Conservation (phyloP, 2,329 filamentous ascomycete genomes). For the Exophiala sp. region DNA sequence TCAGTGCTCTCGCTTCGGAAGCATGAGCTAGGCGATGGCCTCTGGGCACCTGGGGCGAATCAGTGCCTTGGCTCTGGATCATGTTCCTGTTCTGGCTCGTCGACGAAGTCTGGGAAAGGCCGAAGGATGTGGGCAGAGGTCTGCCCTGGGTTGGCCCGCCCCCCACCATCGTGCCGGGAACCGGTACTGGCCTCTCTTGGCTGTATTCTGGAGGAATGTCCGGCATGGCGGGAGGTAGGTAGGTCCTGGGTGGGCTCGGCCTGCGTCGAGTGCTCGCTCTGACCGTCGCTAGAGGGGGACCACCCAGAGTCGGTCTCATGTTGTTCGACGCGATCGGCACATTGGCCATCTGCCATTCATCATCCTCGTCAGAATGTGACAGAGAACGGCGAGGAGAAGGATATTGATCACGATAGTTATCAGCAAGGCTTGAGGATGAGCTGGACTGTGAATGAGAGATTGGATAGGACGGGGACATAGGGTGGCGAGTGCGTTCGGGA, state of each 20-base stretch:
- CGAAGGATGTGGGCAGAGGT: conserved; percentile 22
- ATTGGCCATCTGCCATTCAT: conserved; percentile 27
- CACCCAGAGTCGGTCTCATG: conserved; percentile 4
- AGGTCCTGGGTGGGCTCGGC: conserved; percentile 18
- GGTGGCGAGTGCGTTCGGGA: conserved; percentile 16
- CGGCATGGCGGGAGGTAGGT: conserved; percentile 12
- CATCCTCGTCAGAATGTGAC: conserved; percentile 27
- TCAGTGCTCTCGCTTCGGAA: conserved; percentile 11
- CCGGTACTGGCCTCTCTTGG: conserved; percentile 2
- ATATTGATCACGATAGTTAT: conserved; percentile 19
- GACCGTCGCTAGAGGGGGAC: conserved; percentile 2
- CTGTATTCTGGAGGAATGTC: conserved; percentile 7
- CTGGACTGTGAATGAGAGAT: conserved; percentile 16
- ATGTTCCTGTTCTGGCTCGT: conserved; percentile 15
- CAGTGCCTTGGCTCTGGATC: conserved; percentile 8
- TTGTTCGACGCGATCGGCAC: conserved; percentile 9
- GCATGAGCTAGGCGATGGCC: conserved; percentile 15
- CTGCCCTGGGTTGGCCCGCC: conserved; percentile 14
- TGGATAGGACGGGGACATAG: conserved; percentile 9
- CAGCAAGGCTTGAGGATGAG: conserved; percentile 16
- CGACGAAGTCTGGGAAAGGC: conserved; percentile 26
- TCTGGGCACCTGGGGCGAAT: conserved; percentile 9
- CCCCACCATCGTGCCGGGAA: conserved; percentile 16
- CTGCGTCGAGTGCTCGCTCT: conserved; percentile 14
- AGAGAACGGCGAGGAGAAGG: conserved; percentile 19